A percentile compares a stretch with the other conserved stretches of the same genome.
These are phyloP conservation scores for Dissophora ornata DNA, from an alignment of 192 early-diverging fungal genomes.

Conservation along the genomic window DNA sequence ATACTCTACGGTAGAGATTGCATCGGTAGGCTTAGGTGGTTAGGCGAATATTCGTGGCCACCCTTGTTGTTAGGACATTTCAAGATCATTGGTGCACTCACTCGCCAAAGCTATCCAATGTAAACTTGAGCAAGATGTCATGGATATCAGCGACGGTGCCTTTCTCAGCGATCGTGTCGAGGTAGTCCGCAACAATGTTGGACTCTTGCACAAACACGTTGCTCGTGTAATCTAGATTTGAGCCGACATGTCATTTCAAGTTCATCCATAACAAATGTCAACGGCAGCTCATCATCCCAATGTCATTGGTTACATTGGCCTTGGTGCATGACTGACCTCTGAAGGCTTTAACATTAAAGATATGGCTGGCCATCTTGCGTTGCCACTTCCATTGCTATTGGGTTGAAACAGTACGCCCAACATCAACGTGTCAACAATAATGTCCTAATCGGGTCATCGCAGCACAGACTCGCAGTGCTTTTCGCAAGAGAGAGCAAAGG, in stretches of 20 bases:
- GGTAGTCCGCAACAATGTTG: conserved; percentile 23
- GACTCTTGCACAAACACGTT: conserved; percentile 48
- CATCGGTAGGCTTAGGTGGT: too few species aligned
- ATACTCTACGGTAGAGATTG: conserved; percentile 12
- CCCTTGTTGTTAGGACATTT: too few species aligned
- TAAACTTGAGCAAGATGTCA: conserved; percentile 61
- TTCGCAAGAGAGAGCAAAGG: too few species aligned
- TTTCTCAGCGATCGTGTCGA: conserved; percentile 39
- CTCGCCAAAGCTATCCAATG: conserved; percentile 63
- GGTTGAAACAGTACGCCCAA: too few species aligned
- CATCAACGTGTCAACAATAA: background rate
- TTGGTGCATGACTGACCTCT: too few species aligned
- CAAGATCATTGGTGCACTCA: too few species aligned
- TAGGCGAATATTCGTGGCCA: too few species aligned
- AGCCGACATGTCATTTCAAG: too few species aligned
- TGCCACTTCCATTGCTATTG: conserved; percentile 46
- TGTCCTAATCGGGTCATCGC: background rate
- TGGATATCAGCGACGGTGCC: conserved; percentile 56
- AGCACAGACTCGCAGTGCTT: too few species aligned
- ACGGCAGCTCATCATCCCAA: too few species aligned
- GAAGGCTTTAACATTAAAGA: conserved; percentile 50
- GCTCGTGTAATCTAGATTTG: conserved; percentile 36
- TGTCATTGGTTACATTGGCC: too few species aligned
- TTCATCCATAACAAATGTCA: too few species aligned
- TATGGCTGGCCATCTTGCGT: conserved; percentile 46